These are phyloP conservation scores for Piloderma croceum DNA, from an alignment of 768 basidiomycete species.

Conservation along the genomic window DNA sequence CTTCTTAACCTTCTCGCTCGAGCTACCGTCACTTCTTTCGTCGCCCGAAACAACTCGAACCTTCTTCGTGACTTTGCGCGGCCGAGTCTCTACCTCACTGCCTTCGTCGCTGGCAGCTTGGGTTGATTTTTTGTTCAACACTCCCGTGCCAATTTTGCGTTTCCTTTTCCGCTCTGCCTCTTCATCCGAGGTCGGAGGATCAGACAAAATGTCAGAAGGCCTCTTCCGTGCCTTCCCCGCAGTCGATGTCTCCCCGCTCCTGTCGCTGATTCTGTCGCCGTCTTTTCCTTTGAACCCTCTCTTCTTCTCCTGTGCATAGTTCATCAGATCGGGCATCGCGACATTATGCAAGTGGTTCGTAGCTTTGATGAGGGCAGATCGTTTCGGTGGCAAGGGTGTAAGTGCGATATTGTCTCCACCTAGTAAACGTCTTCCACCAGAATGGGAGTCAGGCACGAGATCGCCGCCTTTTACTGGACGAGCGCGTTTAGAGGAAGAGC, in stretches of 20 bases:
- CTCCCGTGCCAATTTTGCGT: slow-evolving; percentile 10
- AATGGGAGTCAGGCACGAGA: not conserved
- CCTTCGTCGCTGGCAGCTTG: slow-evolving; percentile 22
- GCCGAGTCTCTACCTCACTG: slow-evolving; percentile 15
- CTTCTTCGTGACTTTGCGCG: too few species aligned
- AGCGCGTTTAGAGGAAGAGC: slow-evolving; percentile 13
- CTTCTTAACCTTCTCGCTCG: too few species aligned
- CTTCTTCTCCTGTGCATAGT: slow-evolving; percentile 64
- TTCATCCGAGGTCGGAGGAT: slow-evolving; percentile 8
- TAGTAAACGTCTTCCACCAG: not conserved
- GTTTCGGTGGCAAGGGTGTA: slow-evolving; percentile 12
- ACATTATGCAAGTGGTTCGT: slow-evolving; percentile 38
- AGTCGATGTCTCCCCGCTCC: slow-evolving; percentile 16
- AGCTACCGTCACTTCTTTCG: too few species aligned
- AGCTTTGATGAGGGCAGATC: slow-evolving; percentile 51
- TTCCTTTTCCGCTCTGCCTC: slow-evolving; percentile 11
- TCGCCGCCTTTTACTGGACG: slow-evolving; percentile 1
- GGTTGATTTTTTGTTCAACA: slow-evolving; percentile 10
- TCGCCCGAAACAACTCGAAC: too few species aligned
- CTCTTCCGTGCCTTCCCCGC: too few species aligned
- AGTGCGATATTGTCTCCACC: not conserved
- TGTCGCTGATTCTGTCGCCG: slow-evolving; percentile 22
- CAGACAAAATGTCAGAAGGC: too few species aligned
- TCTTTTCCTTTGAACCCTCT: slow-evolving; percentile 31
- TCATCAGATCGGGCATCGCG: slow-evolving; percentile 74